Percentiles rank a stretch among this genome's conserved stretches.
phyloP scores from a whole-genome alignment of 495 filamentous ascomycete species.

The Usnea hakonensis region DNA sequence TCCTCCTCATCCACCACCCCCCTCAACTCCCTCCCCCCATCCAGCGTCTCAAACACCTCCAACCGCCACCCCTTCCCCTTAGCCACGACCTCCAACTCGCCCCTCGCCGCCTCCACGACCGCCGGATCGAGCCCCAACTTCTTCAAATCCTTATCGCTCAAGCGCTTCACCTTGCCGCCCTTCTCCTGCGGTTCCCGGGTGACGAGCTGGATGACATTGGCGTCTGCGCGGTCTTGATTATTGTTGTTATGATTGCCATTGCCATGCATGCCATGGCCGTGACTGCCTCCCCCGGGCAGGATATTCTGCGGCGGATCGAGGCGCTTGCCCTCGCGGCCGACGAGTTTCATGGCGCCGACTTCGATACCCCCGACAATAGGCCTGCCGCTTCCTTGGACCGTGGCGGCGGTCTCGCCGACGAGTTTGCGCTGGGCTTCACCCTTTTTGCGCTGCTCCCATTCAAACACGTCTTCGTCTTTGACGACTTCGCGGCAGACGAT shows the following conservation, averaged over 20 bases:
- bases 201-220: constrained; percentile 44
- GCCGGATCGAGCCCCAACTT: constrained; percentile 63
- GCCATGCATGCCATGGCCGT: neutral
- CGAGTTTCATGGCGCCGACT: constrained; percentile 49
- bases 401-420: constrained; percentile 25
- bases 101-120: constrained; percentile 55
- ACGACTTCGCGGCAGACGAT: constrained; percentile 74
- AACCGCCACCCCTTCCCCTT: constrained; percentile 40
- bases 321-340: constrained; percentile 48
- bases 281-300: constrained; percentile 24
- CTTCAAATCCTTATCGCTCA: constrained; percentile 56
- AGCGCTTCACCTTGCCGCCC: constrained; percentile 45
- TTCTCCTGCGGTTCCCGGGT: constrained; percentile 37
- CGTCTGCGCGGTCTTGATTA: constrained; percentile 1
- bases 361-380: constrained; percentile 52
- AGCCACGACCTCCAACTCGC: constrained; percentile 41
- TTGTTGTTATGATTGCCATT: neutral
- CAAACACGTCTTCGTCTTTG: constrained; percentile 46
- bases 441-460: constrained; percentile 50
- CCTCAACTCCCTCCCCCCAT: constrained; percentile 44
- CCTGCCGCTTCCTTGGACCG: constrained; percentile 23
- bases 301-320: constrained; percentile 46
- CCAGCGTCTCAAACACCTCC: constrained; percentile 38
- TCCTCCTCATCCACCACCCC: constrained; percentile 32
- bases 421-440: constrained; percentile 34